Base-by-base conservation (phyloP, 1,139 yeast genomes). In the Debaryomyces sp. region DNA sequence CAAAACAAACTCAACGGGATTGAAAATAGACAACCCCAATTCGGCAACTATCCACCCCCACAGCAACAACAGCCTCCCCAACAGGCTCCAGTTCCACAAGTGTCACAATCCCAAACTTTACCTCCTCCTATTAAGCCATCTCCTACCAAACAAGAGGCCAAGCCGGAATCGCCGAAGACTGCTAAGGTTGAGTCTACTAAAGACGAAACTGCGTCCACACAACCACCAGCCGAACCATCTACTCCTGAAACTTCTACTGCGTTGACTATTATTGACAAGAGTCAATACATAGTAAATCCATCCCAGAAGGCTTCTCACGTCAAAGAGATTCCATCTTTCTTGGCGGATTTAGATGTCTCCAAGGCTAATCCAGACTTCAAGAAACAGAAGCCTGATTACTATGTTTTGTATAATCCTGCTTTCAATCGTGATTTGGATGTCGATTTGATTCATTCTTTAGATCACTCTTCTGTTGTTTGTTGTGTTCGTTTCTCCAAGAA, bases 401-500 rank as follows among this genome's bases (percentile, higher is more conserved):
- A 89, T 70, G 89, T 90, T 13, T 81, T 94, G 59, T 92, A 89
- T 75, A 94, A 92, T 70, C 97, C 97, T 36, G 90, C 92, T 18
- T 84, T 90, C 57, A 66, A 66, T 54, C 75, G 74, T 49, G 78
- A 72, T 57, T 80, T 90, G 54, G 98, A 92, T 63, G 94, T 92
- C 46, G 96, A 91, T 45, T 77, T 92, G 58, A 89, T 92, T 58
- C 96, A 89, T 64, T 87, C 96, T 10, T 80, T 92, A 59, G 96
- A 89, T 64, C 98, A 94, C 71, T 82, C 91, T 18, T 88, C 96
- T 2, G 98, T 92, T 41, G 98, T 92, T 48, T 94, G 99, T 73
- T 94, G 99, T 71, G 98, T 94, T 49, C 80, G 96, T 54, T 94
- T 94, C 74, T 87, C 94, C 54, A 85, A 85, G 58, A 96, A 91